These are phyloP conservation scores for Cyclaneusma minus DNA, from an alignment of 2,329 filamentous ascomycete genomes.

Conservation along the genomic window DNA sequence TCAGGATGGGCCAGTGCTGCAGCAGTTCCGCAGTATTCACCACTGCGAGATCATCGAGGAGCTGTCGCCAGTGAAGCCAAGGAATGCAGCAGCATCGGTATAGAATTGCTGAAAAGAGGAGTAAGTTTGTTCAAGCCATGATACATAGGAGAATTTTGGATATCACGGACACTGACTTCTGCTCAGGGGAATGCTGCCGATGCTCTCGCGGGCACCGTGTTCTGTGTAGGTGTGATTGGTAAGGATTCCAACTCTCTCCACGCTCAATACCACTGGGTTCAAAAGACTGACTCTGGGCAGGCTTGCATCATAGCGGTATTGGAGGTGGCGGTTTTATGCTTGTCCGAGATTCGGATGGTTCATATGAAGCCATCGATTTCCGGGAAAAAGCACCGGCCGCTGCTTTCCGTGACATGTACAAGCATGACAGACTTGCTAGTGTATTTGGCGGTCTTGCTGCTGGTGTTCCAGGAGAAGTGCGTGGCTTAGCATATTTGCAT, in stretches of 20 bases:
- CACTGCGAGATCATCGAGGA: slow-evolving; percentile 17
- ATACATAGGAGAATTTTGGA: not conserved
- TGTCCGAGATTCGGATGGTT: slow-evolving; percentile 55
- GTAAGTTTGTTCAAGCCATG: slow-evolving; percentile 13
- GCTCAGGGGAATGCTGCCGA: slow-evolving; percentile 56
- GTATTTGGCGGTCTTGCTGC: slow-evolving; percentile 58
- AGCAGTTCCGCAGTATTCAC: no score
- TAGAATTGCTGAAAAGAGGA: slow-evolving; percentile 30
- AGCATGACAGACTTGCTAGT: slow-evolving; percentile 49
- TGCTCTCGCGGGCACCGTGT: slow-evolving; percentile 55
- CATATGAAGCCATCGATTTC: slow-evolving; percentile 79
- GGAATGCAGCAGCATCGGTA: slow-evolving; percentile 35
- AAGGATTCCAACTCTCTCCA: slow-evolving; percentile 14
- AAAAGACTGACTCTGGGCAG: slow-evolving; percentile 14
- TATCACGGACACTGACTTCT: slow-evolving; percentile 8
- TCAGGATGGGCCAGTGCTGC: no score
- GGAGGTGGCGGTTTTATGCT: slow-evolving; percentile 87
- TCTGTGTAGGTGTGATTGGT: slow-evolving; percentile 61
- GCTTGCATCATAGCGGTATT: slow-evolving; percentile 69
- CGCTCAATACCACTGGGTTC: not conserved
- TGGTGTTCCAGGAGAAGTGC: slow-evolving; percentile 59
- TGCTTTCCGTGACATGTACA: slow-evolving; percentile 74
- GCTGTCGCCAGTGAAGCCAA: slow-evolving; percentile 36
- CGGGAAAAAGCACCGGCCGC: slow-evolving; percentile 75
- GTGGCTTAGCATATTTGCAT: slow-evolving; percentile 68